Evolutionary conservation across 2,329 filamentous ascomycete species (phyloP).

Genomic region (Ophiostoma quercus): DNA sequence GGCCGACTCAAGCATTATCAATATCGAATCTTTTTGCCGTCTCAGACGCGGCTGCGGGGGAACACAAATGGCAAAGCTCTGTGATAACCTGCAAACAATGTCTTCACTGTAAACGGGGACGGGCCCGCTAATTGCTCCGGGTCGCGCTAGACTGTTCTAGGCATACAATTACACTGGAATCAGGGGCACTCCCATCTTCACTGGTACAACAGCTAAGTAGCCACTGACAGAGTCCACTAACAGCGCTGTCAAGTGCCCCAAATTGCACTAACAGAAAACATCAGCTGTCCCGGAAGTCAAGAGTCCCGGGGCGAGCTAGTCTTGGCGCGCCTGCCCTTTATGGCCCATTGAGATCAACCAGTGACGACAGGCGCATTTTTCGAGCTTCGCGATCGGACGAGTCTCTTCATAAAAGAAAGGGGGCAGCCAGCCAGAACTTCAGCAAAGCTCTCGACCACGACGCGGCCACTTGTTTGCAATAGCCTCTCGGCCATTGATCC

Average conservation of each 20-base stretch:
- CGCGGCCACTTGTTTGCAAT: neutral
- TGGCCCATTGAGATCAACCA: slow-evolving; percentile 8
- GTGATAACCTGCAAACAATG: neutral
- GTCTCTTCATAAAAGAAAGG: slow-evolving; percentile 1
- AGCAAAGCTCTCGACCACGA: neutral
- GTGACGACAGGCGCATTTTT: slow-evolving; percentile 3
- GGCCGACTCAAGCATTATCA: neutral
- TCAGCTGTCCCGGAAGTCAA: slow-evolving; percentile 18
- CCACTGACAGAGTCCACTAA: neutral
- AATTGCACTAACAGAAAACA: slow-evolving; percentile 1
- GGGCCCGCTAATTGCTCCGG: slow-evolving; percentile 7
- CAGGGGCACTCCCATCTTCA: neutral
- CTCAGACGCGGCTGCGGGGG: neutral
- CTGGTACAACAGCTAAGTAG: neutral
- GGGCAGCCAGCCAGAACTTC: neutral
- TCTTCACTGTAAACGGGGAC: neutral
- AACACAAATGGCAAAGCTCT: neutral
- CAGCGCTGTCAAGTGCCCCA: neutral
- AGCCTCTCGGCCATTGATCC: neutral
- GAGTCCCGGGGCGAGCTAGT: slow-evolving; percentile 2
- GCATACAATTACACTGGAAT: neutral
- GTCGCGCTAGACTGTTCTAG: neutral
- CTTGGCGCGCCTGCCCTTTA: slow-evolving; percentile 11
- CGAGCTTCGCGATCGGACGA: neutral
- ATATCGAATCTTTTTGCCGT: neutral